These are phyloP conservation scores for Debaryomyces fabryi DNA, from an alignment of 1,139 yeast species.

Conservation along the genomic window DNA sequence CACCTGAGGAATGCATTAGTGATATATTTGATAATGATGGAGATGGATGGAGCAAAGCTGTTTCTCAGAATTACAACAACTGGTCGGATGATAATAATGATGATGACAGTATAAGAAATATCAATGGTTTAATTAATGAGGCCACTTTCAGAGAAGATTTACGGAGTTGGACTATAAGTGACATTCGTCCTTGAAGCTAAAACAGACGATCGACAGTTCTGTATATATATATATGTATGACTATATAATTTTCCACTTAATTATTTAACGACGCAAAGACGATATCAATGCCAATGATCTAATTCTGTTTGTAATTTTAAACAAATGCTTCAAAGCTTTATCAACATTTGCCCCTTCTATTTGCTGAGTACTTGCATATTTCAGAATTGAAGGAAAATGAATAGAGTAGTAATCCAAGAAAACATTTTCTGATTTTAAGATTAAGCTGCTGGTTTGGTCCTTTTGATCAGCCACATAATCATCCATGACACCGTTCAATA, in stretches of 20 bases:
- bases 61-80: conserved; percentile 16
- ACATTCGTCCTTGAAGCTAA: neutral
- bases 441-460: neutral
- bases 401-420: neutral
- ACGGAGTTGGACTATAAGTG: conserved; percentile 45
- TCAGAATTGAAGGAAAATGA: neutral
- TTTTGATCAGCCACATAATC: neutral
- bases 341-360: neutral
- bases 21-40: conserved; percentile 74
- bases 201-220: neutral
- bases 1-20: conserved; percentile 72
- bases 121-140: conserved; percentile 50
- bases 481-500: conserved; percentile 2
- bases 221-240: conserved; percentile 1
- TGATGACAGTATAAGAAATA: conserved; percentile 47
- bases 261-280: neutral
- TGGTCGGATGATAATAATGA: conserved; percentile 29
- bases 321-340: neutral
- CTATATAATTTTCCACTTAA: neutral
- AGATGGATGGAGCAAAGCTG: conserved; percentile 60
- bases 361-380: neutral
- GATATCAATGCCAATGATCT: neutral
- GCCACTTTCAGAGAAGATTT: conserved; percentile 43
- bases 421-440: neutral
- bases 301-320: conserved; percentile 2